Percentiles rank a stretch among this genome's conserved stretches.
Conservation (phyloP, 2,329 filamentous ascomycete species). For the Fusarium armeniacum region DNA sequence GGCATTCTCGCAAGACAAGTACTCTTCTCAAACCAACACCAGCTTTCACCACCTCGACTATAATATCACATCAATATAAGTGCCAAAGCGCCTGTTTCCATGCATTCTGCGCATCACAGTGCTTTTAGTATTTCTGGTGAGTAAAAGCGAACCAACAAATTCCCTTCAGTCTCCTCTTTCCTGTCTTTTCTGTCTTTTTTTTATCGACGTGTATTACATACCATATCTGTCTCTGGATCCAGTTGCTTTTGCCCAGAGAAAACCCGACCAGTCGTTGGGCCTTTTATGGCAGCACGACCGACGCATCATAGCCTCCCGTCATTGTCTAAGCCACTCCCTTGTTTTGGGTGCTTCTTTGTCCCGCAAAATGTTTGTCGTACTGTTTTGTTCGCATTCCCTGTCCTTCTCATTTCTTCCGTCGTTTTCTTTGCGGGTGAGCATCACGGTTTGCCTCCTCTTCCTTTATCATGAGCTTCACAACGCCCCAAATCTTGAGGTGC, state of each 20-base stretch:
- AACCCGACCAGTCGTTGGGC: constrained; percentile 34
- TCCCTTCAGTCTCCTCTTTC: not conserved
- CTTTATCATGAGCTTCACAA: constrained; percentile 10
- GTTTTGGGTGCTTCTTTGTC: constrained; percentile 30
- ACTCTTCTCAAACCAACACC: constrained; percentile 2
- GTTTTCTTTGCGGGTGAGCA: not conserved
- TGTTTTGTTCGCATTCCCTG: not conserved
- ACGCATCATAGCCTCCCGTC: constrained; percentile 38
- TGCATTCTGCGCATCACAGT: constrained; percentile 43
- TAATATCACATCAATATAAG: constrained; percentile 17
- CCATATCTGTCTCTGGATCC: not conserved
- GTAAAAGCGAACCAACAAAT: constrained; percentile 15
- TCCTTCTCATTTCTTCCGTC: not conserved
- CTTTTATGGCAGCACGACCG: constrained; percentile 30
- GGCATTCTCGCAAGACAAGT: constrained; percentile 13
- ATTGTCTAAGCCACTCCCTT: constrained; percentile 5
- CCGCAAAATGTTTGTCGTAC: constrained; percentile 14
- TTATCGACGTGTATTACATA: constrained; percentile 25
- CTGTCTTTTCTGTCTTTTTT: constrained; percentile 4
- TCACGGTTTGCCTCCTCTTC: constrained; percentile 13
- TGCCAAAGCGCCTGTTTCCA: constrained; percentile 46
- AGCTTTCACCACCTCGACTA: constrained; percentile 17
- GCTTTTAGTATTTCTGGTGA: constrained; percentile 44
- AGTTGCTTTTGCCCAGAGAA: constrained; percentile 28
- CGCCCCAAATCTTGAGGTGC: constrained; percentile 15